Percentiles rank a stretch among this genome's conserved stretches.
phyloP scores from a whole-genome alignment of 176 grass and related monocot genomes.

The Neostapfia colusana region DNA sequence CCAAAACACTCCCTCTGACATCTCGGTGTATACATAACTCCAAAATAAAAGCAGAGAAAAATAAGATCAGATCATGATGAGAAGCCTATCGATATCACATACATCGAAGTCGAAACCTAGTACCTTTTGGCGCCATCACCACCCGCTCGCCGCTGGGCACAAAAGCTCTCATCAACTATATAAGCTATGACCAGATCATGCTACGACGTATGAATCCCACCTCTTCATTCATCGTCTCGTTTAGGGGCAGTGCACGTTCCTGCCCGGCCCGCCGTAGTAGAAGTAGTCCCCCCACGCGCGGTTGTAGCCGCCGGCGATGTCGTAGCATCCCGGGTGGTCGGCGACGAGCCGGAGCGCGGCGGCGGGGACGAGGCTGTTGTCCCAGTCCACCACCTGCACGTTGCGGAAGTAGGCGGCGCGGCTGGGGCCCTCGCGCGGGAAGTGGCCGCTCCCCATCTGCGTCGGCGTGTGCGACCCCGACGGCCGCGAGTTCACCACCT shows the following conservation, averaged over 20 bases:
- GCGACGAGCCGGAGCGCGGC: constrained; percentile 56
- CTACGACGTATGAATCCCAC: neutral
- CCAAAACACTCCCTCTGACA: constrained; percentile 19
- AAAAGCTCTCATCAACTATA: neutral
- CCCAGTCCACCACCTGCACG: constrained; percentile 77
- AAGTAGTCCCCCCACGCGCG: constrained; percentile 72
- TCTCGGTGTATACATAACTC: constrained; percentile 35
- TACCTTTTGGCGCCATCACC: neutral
- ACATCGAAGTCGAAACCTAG: neutral
- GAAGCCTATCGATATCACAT: neutral
- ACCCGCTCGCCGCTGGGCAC: neutral
- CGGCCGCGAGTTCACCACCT: constrained; percentile 62
- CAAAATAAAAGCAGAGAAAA: neutral
- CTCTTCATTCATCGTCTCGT: neutral
- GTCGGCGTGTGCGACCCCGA: constrained; percentile 68
- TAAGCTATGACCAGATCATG: neutral
- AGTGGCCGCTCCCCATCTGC: constrained; percentile 82
- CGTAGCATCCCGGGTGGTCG: constrained; percentile 71
- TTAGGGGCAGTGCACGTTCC: constrained; percentile 59
- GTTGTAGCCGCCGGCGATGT: constrained; percentile 53
- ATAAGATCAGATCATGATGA: neutral
- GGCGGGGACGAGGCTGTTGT: constrained; percentile 77
- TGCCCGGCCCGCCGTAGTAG: constrained; percentile 78
- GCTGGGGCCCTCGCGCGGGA: constrained; percentile 46
- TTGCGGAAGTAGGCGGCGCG: constrained; percentile 90